Percentiles rank a stretch among this genome's conserved stretches.
These are phyloP conservation scores for Thraustochytrium sp. DNA, from an alignment of 352 stramenopile species.

Conservation along the genomic window DNA sequence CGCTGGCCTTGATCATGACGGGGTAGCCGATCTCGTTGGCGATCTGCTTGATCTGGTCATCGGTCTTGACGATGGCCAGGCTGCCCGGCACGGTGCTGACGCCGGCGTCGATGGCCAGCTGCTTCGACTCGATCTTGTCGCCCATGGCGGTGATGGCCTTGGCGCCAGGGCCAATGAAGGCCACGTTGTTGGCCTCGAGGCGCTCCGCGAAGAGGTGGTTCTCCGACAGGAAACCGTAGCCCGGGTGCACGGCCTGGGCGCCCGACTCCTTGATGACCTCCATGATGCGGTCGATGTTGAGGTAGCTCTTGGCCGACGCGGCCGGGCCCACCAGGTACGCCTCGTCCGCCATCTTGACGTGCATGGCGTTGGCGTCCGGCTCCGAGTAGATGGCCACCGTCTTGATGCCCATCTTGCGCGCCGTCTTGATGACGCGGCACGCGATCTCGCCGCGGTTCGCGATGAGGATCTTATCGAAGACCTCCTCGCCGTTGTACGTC, in stretches of 20 bases:
- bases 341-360: conserved; percentile 66
- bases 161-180: conserved; percentile 77
- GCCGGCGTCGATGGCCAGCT: conserved; percentile 81
- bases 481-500: conserved; percentile 46
- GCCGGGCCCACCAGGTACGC: conserved; percentile 70
- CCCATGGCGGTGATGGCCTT: conserved; percentile 82
- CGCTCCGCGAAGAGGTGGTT: conserved; percentile 80
- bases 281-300: conserved; percentile 82
- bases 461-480: conserved; percentile 84
- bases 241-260: conserved; percentile 84
- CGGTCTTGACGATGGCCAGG: conserved; percentile 68
- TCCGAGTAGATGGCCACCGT: conserved; percentile 89
- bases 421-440: conserved; percentile 83
- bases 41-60: conserved; percentile 73
- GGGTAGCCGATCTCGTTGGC: conserved; percentile 88
- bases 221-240: conserved; percentile 89
- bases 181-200: conserved; percentile 66
- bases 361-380: conserved; percentile 71
- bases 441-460: conserved; percentile 88
- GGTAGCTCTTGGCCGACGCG: conserved; percentile 72
- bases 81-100: conserved; percentile 89
- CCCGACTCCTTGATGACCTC: conserved; percentile 72
- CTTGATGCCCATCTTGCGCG: conserved; percentile 74
- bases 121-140: conserved; percentile 90
- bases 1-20: conserved; percentile 94